Base-by-base conservation (phyloP, 352 stramenopile genomes). In the Peronospora destructor region DNA sequence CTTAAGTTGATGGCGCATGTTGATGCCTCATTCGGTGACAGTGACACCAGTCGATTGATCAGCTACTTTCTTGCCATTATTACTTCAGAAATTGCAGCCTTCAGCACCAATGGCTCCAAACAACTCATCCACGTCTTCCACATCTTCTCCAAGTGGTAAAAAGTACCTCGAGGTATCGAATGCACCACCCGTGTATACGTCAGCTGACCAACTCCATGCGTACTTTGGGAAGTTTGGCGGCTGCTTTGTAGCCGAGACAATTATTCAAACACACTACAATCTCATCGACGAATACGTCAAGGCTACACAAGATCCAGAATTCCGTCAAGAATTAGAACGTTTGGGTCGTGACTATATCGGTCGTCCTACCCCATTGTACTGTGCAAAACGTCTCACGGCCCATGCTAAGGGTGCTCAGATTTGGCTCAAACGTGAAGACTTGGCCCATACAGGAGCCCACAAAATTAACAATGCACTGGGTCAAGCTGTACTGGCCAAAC, bases 401-500 rank as follows among this genome's bases (percentile, higher is more conserved):
- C 71, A 95, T 46, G 85, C 91, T 33, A 89, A 90, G 33, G 77
- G 81, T 25, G 96, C 95, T 17, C 92, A 95, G 54, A 98, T 99
- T 66, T 99, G 94, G 92, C 77, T 98, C 49, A 99, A 99, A 71
- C 81, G 95, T 30, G 95, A 99, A 66, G 96, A 99, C 68, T 74
- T 99, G 38, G 91, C 90, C 8, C 96, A 98, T 73, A 99, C 96
- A 9, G 95, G 96, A 39, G 94, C 96, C 4, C 96, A 98, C 86
- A 99, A 98, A 68, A 98, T 99, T 72, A 99, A 99, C 80, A 98
- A 98, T 66, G 95, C 95, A 17, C 84, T 99, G 53, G 96, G 94
- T 6, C 94, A 99, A 63, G 94, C 88, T 5, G 73, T 99, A 34
- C 68, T 98, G 17, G 93, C 94, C 38, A 98, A 97, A 66, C 87